Percentiles rank a stretch among this genome's conserved stretches.
Evolutionary conservation across 345 rosid genomes (phyloP).

Genomic region (Brassica rapa): DNA sequence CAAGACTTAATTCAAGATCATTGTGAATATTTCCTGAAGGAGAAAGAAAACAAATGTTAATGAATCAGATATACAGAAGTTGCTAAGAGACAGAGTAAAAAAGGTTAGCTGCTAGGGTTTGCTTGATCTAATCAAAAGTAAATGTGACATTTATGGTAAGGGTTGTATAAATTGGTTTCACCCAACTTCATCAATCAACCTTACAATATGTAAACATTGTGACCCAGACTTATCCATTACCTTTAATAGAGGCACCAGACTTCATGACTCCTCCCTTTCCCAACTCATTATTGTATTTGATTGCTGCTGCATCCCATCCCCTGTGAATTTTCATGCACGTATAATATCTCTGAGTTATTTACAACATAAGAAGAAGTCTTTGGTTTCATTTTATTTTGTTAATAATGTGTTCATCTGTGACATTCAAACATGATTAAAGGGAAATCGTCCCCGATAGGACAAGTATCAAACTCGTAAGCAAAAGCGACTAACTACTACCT

Average conservation of each 20-base stretch:
- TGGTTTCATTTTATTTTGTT: neutral
- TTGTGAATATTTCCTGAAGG: constrained; percentile 28
- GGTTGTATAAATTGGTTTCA: neutral
- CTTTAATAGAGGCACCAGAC: constrained; percentile 35
- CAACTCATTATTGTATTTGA: constrained; percentile 38
- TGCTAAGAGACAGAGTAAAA: neutral
- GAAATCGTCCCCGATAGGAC: neutral
- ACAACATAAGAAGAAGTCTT: neutral
- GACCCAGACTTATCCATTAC: constrained; percentile 26
- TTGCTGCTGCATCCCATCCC: constrained; percentile 38
- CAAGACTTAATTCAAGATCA: constrained; percentile 80
- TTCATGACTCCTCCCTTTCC: constrained; percentile 36
- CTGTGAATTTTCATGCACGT: constrained; percentile 6
- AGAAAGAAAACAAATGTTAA: neutral
- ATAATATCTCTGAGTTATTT: neutral
- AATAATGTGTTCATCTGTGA: neutral
- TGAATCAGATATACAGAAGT: neutral
- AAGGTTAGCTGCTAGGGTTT: constrained; percentile 17
- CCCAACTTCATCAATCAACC: constrained; percentile 14
- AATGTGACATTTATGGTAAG: constrained; percentile 14
- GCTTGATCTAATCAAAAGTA: neutral
- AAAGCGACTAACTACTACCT: neutral
- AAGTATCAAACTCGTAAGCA: constrained; percentile 12
- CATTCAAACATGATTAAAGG: neutral
- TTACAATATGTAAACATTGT: constrained; percentile 6